Base-by-base conservation (phyloP, 331 rosid species). In the Telfairia occidentalis region DNA sequence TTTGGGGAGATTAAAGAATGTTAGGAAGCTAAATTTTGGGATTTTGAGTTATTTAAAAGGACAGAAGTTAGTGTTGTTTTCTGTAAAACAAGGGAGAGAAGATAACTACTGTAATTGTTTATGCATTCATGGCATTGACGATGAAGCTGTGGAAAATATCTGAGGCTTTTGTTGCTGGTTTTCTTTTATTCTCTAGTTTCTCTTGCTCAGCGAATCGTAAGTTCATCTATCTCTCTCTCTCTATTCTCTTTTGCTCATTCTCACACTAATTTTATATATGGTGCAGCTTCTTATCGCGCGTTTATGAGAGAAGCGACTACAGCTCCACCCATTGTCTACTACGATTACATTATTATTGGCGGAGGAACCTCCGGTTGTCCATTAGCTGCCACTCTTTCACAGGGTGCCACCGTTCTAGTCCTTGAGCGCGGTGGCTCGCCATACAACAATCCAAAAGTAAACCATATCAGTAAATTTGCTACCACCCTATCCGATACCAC, bases 341-440 rank as follows among this genome's bases (percentile, higher is more conserved):
- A 84, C 58, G 91, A 92, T 64, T 92, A 88, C 75, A 90, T 90
- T 67, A 79, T 85, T 11, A 83, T 90, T 11, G 97, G 95, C 2
- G 96, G 97, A 75, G 97, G 97, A 66, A 81, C 96, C 65, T 69
- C 90, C 13, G 91, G 97, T 18, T 88, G 96, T 84, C 95, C 97
- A n/a, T 75, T 92, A 19, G 96, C 96, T 21, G 90, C 96, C 72
- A 88, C 92, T 5, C 91, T 90, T 2, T 86, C 92, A 15, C 88
- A 88, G 30, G 82, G 81, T 38, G 91, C 87, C 12, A 80, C 37
- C 12, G 88, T 92, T 24, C 40, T 87, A 48, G 87, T 88, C 70
- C 90, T 90, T 16, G 95, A 92, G 79, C 78, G 92, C 52, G 96
- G 96, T 70, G 96, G 91, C 13, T 92, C 96, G 6, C 96, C 96